Conservation (phyloP, 306 rosid species). For the Heteromeles arbutifolia region DNA sequence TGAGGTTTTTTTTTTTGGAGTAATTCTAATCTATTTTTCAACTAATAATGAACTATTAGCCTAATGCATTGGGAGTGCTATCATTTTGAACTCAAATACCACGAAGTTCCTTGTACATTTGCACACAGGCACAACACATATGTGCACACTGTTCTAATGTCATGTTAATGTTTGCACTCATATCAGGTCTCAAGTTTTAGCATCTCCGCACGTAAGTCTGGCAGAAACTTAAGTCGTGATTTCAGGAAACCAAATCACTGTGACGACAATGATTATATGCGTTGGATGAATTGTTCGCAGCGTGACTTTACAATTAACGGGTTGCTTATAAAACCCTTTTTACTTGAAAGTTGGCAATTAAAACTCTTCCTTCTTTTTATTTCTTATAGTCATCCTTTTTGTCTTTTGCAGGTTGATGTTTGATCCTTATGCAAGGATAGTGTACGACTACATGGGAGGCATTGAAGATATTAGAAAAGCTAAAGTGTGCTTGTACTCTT, state of each 20-base stretch:
- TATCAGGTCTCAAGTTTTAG: constrained; percentile 87
- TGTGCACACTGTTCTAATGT: background rate
- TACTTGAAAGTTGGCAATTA: constrained; percentile 14
- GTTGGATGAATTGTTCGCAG: constrained; percentile 74
- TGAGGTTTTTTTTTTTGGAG: constrained; percentile 52
- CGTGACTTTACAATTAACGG: constrained; percentile 92
- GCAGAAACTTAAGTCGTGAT: constrained; percentile 17
- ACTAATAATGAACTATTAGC: background rate
- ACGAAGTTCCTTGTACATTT: background rate
- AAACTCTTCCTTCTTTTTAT: constrained; percentile 4
- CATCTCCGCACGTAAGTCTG: constrained; percentile 28
- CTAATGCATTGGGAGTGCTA: background rate
- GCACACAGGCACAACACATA: background rate
- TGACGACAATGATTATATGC: constrained; percentile 65
- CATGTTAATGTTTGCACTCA: background rate
- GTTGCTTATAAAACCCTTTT: constrained; percentile 41
- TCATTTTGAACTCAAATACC: background rate
- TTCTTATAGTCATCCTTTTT: background rate
- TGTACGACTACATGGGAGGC: constrained; percentile 86
- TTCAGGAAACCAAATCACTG: constrained; percentile 33
- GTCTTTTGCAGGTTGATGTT: constrained; percentile 65
- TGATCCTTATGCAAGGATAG: constrained; percentile 60
- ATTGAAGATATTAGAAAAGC: constrained; percentile 60
- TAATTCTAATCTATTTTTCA: background rate
- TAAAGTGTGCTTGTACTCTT: constrained; percentile 56